Conservation (phyloP, 192 early-diverging fungal genomes). For the Phycomyces nitens region DNA sequence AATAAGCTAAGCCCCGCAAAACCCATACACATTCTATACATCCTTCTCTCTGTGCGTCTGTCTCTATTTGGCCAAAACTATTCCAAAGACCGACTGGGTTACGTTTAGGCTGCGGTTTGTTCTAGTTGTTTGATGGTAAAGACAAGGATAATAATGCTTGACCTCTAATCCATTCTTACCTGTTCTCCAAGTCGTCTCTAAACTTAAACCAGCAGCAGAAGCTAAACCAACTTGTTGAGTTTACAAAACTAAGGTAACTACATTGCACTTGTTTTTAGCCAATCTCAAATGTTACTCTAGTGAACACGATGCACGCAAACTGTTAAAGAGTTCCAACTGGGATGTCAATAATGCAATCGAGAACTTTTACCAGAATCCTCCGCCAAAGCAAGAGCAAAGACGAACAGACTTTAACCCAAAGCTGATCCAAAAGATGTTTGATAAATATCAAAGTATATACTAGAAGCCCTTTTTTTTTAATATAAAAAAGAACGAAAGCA, state of each 20-base stretch:
- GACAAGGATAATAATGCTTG: neutral
- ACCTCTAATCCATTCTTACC: no score
- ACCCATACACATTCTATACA: no score
- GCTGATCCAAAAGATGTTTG: slow-evolving; percentile 56
- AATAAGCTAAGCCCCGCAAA: neutral
- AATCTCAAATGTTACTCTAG: no score
- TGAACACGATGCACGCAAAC: neutral
- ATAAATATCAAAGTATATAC: slow-evolving; percentile 67
- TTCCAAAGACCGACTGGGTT: slow-evolving; percentile 1
- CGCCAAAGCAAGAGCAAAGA: neutral
- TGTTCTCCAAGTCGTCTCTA: no score
- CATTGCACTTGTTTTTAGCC: no score
- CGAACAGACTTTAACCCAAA: neutral
- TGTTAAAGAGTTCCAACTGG: slow-evolving; percentile 57
- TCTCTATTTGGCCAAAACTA: no score
- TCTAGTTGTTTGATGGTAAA: slow-evolving; percentile 1
- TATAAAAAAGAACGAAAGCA: no score
- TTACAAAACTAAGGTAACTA: slow-evolving; percentile 9
- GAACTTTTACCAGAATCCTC: slow-evolving; percentile 39
- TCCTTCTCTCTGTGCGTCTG: no score
- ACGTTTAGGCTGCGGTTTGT: neutral
- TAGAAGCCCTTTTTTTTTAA: neutral
- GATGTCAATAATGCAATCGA: slow-evolving; percentile 66
- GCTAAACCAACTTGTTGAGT: no score
- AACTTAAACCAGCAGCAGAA: no score